Conservation (phyloP, 768 basidiomycete species). For the Pleurotus giganteus region DNA sequence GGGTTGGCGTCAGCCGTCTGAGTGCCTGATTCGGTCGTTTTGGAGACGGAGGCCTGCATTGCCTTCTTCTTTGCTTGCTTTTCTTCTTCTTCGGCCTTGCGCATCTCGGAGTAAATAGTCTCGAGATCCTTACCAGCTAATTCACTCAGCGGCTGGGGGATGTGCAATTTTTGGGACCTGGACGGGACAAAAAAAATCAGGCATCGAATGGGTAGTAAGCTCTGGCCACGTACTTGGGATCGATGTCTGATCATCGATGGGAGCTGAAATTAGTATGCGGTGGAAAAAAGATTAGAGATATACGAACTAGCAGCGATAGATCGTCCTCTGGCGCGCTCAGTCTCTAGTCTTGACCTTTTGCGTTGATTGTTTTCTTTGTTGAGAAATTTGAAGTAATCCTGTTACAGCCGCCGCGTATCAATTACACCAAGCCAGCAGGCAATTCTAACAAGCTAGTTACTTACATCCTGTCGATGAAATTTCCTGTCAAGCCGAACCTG, state of each 20-base stretch:
- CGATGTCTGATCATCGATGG: constrained; percentile 23
- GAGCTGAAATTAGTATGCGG: neutral
- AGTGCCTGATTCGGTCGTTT: neutral
- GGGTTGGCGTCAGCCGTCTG: neutral
- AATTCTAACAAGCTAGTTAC: neutral
- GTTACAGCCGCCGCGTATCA: neutral
- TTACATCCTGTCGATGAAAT: constrained; percentile 21
- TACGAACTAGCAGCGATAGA: constrained; percentile 45
- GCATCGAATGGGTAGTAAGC: too few species aligned
- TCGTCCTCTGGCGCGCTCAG: constrained; percentile 43
- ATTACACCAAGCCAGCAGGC: neutral
- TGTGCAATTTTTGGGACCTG: constrained; percentile 27
- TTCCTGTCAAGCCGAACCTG: constrained; percentile 33
- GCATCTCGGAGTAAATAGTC: constrained; percentile 28
- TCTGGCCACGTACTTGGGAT: constrained; percentile 8
- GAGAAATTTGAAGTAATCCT: constrained; percentile 21
- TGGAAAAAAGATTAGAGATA: neutral
- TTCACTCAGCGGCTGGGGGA: constrained; percentile 32
- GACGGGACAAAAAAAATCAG: constrained; percentile 6
- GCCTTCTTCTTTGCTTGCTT: constrained; percentile 10
- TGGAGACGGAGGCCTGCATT: neutral
- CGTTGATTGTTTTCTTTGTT: constrained; percentile 33
- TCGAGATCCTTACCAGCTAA: constrained; percentile 35
- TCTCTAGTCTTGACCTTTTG: constrained; percentile 38
- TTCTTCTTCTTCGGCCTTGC: constrained; percentile 11